These are phyloP conservation scores for Carpinus viminea DNA, from an alignment of 306 rosid species.

Conservation along the genomic window DNA sequence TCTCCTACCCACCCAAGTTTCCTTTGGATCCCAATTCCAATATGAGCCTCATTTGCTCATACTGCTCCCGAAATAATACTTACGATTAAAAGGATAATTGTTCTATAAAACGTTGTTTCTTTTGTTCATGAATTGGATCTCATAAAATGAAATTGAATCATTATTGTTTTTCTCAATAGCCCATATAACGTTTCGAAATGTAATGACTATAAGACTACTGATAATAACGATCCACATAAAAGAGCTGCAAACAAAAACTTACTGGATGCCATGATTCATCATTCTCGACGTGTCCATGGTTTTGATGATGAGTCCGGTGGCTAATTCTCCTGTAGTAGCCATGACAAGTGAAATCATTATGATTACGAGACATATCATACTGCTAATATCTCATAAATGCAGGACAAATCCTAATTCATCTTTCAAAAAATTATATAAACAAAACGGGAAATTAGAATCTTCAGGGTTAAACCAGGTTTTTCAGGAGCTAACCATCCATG, in stretches of 20 bases:
- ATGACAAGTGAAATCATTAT: background rate
- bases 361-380: background rate
- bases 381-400: background rate
- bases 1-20: too few species aligned
- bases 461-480: background rate
- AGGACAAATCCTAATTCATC: background rate
- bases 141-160: too few species aligned
- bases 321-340: slow-evolving; percentile 79
- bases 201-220: too few species aligned
- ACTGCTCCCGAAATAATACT: too few species aligned
- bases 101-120: too few species aligned
- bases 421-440: background rate
- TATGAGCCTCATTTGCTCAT: too few species aligned
- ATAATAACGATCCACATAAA: too few species aligned
- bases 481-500: slow-evolving; percentile 84
- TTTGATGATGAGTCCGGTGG: slow-evolving; percentile 98
- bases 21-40: too few species aligned
- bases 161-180: too few species aligned
- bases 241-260: slow-evolving; percentile 27
- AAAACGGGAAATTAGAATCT: background rate
- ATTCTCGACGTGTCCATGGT: slow-evolving; percentile 96
- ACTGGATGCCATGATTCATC: slow-evolving; percentile 99
- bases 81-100: background rate
- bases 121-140: too few species aligned
- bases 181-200: too few species aligned